phyloP scores from a whole-genome alignment of 2,329 filamentous ascomycete genomes.

The Epichloe festucae region DNA sequence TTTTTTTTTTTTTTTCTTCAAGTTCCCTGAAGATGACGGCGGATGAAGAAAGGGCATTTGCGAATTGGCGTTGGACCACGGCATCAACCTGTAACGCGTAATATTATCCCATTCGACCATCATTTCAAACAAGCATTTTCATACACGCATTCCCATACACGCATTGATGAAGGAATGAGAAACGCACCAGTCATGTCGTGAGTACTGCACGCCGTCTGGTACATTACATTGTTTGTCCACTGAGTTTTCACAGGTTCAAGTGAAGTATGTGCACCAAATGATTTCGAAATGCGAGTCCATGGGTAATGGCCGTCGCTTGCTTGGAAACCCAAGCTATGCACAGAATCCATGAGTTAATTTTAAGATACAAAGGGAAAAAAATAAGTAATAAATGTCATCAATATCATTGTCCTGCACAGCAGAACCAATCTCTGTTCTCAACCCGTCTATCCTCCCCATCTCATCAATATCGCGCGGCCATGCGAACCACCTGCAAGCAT shows the following conservation, averaged over 20 bases:
- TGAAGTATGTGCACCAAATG: background rate
- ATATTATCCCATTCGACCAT: background rate
- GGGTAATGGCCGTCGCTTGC: background rate
- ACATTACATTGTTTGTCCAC: no score
- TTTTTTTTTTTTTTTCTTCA: no score
- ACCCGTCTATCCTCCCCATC: background rate
- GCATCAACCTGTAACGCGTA: background rate
- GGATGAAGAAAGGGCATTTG: background rate
- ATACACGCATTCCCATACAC: background rate
- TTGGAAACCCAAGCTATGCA: background rate
- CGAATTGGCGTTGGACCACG: background rate
- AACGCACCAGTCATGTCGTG: no score
- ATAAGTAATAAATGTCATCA: background rate
- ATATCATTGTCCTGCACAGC: background rate
- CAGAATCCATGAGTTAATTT: background rate
- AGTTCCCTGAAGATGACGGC: background rate
- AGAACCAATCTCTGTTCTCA: background rate
- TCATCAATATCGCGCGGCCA: background rate
- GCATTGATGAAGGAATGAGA: background rate
- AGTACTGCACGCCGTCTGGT: no score
- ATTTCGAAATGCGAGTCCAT: background rate
- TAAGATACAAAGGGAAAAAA: background rate
- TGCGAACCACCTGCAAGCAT: background rate
- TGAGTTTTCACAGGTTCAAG: background rate
- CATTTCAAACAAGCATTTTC: background rate